These are phyloP conservation scores for carrot (Daucus carota) DNA, from an alignment of 129 eudicot species.

Conservation along the genomic window DNA sequence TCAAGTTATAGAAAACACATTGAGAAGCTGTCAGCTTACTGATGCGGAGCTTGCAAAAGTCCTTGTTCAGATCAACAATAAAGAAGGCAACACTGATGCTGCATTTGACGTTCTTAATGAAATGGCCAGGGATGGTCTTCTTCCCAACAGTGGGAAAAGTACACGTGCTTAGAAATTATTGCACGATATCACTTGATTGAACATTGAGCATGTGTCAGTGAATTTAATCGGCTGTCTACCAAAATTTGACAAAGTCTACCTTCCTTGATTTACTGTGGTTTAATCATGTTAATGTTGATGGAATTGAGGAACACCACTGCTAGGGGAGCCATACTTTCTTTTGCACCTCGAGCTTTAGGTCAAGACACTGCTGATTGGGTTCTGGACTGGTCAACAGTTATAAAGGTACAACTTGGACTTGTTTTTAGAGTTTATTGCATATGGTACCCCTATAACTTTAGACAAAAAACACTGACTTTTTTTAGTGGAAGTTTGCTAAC, in stretches of 20 bases:
- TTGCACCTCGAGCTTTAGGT: not conserved
- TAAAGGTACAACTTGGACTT: not conserved
- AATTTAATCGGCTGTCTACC: not conserved
- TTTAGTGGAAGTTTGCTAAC: too few relatives aligned
- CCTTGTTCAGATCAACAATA: conserved; percentile 69
- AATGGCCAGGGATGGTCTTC: conserved; percentile 94
- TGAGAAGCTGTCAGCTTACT: conserved; percentile 60
- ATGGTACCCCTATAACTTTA: too few relatives aligned
- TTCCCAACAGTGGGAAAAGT: conserved; percentile 69
- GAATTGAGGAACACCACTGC: not conserved
- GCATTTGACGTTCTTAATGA: conserved; percentile 66
- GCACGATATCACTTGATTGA: not conserved
- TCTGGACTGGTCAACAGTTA: not conserved
- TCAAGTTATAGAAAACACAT: conserved; percentile 51
- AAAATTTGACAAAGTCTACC: not conserved
- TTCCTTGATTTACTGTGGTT: not conserved
- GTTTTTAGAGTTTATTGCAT: too few relatives aligned
- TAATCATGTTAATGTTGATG: not conserved
- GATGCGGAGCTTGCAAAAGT: conserved; percentile 89
- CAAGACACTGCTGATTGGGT: not conserved
- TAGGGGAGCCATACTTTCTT: not conserved
- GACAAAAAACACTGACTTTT: too few relatives aligned
- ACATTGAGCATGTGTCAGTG: not conserved
- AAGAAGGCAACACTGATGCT: conserved; percentile 83
- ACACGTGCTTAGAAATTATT: conserved; percentile 23